A percentile compares a stretch with the other conserved stretches of the same genome.
These are phyloP conservation scores for Pyricularia sp. DNA, from an alignment of 2,329 filamentous ascomycete species.

Conservation along the genomic window DNA sequence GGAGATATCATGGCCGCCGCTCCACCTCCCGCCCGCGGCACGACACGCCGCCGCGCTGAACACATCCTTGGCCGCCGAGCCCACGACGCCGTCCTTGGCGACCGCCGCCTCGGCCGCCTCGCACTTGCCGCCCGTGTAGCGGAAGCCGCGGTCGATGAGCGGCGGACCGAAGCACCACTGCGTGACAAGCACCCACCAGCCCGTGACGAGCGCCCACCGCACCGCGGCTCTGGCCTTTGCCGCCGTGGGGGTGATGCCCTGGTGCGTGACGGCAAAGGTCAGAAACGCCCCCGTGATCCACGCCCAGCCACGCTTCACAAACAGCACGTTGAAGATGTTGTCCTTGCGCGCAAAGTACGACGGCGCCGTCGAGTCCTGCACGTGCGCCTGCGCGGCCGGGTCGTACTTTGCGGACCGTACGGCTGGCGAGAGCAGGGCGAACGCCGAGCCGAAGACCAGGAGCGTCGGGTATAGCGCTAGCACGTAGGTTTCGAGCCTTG, in stretches of 20 bases:
- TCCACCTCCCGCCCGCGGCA: constrained; percentile 73
- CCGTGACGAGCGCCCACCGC: constrained; percentile 65
- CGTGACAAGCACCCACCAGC: constrained; percentile 76
- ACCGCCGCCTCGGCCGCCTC: constrained; percentile 45
- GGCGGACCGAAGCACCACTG: constrained; percentile 96
- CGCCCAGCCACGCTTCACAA: constrained; percentile 92
- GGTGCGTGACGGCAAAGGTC: constrained; percentile 60
- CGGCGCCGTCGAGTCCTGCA: constrained; percentile 43
- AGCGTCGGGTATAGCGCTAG: constrained; percentile 67
- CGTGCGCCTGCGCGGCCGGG: constrained; percentile 52
- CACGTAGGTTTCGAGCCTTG: constrained; percentile 53
- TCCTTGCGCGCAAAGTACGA: constrained; percentile 90
- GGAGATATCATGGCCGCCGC: constrained; percentile 91
- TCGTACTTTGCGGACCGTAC: constrained; percentile 58
- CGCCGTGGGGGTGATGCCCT: constrained; percentile 28
- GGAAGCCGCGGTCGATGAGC: constrained; percentile 82
- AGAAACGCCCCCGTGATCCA: constrained; percentile 76
- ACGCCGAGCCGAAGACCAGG: constrained; percentile 73
- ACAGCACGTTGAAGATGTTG: constrained; percentile 86
- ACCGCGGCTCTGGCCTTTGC: constrained; percentile 36
- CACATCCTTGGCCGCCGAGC: constrained; percentile 28
- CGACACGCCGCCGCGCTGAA: constrained; percentile 76
- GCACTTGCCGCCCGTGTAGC: constrained; percentile 81
- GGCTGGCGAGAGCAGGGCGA: constrained; percentile 66
- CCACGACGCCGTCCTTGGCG: constrained; percentile 29